A percentile compares a stretch with the other conserved stretches of the same genome.
Evolutionary conservation across 345 rosid species (phyloP).

Genomic region (Eucalyptus cloeziana): DNA sequence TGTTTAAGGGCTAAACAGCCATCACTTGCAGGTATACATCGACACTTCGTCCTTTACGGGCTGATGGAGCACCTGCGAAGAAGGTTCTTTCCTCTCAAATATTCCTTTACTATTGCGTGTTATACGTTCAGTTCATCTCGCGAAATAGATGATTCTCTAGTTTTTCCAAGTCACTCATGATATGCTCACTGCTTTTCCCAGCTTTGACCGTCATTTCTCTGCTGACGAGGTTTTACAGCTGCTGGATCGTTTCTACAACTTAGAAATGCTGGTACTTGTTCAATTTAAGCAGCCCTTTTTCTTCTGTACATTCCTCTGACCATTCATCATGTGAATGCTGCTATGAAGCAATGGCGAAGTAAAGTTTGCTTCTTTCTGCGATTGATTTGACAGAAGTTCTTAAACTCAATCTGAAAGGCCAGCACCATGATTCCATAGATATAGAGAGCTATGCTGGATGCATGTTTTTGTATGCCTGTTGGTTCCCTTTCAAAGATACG

Average conservation of each 20-base stretch:
- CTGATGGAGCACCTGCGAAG: constrained; percentile 80
- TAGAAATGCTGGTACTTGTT: constrained; percentile 74
- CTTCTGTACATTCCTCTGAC: not conserved
- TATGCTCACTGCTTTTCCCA: constrained; percentile 10
- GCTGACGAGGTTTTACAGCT: constrained; percentile 87
- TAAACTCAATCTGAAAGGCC: not conserved
- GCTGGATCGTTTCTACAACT: constrained; percentile 87
- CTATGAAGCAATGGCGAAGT: not conserved
- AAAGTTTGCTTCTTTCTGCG: not conserved
- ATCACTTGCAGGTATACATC: constrained; percentile 66
- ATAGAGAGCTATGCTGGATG: not conserved
- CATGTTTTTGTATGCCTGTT: not conserved
- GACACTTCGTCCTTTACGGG: constrained; percentile 89
- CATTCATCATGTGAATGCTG: not conserved
- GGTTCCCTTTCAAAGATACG: not conserved
- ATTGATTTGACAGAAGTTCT: not conserved
- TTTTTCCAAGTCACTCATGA: not conserved
- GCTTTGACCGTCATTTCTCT: constrained; percentile 78
- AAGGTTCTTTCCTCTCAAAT: constrained; percentile 37
- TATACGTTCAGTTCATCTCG: not conserved
- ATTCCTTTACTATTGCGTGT: not conserved
- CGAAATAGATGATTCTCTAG: not conserved
- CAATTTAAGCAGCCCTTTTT: not conserved
- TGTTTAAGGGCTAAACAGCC: not conserved
- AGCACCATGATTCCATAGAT: not conserved